A percentile compares a stretch with the other conserved stretches of the same genome.
Conservation (phyloP, 352 stramenopile species). For the Pythium brachiatum region DNA sequence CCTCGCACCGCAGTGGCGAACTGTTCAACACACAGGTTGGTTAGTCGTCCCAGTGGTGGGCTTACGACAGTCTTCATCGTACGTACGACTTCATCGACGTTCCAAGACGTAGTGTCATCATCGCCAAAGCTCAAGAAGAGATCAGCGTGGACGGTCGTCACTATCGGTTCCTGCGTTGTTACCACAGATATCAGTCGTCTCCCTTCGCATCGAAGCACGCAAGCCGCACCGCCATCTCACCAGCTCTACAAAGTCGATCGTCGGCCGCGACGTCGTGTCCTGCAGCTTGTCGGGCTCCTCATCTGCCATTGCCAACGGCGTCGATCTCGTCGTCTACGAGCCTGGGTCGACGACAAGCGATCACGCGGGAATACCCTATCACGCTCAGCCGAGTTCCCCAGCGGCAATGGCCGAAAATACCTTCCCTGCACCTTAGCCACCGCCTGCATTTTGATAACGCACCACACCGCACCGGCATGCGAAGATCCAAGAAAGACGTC, state of each 20-base stretch:
- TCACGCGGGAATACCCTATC: not conserved
- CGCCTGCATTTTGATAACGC: no score
- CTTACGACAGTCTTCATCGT: no score
- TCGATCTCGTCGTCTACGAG: not conserved
- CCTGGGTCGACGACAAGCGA: not conserved
- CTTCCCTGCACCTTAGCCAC: no score
- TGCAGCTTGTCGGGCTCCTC: not conserved
- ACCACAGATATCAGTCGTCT: not conserved
- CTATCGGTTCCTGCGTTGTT: not conserved
- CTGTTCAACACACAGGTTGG: slow-evolving; percentile 3
- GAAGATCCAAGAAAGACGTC: slow-evolving; percentile 6
- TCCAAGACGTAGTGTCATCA: not conserved
- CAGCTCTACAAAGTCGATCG: not conserved
- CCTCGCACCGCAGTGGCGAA: slow-evolving; percentile 13
- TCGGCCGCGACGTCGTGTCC: not conserved
- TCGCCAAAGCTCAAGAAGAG: slow-evolving; percentile 1
- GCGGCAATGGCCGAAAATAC: not conserved
- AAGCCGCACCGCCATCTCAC: not conserved
- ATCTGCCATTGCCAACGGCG: not conserved
- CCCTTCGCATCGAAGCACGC: no score
- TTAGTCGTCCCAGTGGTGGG: no score
- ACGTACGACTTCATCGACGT: slow-evolving; percentile 9
- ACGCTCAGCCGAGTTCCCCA: not conserved
- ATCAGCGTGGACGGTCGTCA: slow-evolving; percentile 11
- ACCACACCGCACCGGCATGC: no score